Evolutionary conservation across 108 stramenopile genomes (phyloP).

Genomic region (Aurantiochytrium sp.): DNA sequence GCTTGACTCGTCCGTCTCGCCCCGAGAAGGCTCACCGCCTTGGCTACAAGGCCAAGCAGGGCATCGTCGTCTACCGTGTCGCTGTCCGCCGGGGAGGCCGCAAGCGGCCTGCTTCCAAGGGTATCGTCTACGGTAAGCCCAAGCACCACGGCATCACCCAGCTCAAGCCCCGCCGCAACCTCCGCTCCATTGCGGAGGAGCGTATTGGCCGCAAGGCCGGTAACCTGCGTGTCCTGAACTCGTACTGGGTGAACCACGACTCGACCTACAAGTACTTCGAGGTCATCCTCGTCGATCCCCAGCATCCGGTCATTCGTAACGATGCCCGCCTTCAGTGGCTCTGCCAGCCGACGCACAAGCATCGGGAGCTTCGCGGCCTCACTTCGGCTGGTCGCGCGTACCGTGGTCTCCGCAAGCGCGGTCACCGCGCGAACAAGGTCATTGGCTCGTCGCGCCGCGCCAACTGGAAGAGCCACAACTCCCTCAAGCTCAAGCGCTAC

Average conservation of each 20-base stretch:
- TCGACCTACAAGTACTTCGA: constrained; percentile 99
- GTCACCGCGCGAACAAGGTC: constrained; percentile 97
- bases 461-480: constrained; percentile 94
- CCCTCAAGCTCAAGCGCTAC: constrained; percentile 90
- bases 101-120: constrained; percentile 97
- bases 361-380: constrained; percentile 97
- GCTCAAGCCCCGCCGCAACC: constrained; percentile 95
- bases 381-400: constrained; percentile 94
- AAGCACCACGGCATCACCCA: constrained; percentile 99
- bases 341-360: constrained; percentile 97
- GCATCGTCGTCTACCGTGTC: constrained; percentile 92
- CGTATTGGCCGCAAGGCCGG: constrained; percentile 89
- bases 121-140: constrained; percentile 99
- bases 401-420: constrained; percentile 94
- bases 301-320: constrained; percentile 90
- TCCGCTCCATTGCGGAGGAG: constrained; percentile 96
- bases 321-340: constrained; percentile 99
- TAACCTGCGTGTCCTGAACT: constrained; percentile 98
- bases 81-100: constrained; percentile 99
- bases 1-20: constrained; percentile 86
- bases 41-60: constrained; percentile 99
- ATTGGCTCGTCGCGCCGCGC: constrained; percentile 88
- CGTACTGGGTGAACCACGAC: constrained; percentile 99
- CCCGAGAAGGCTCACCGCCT: constrained; percentile 99
- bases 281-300: constrained; percentile 95